Evolutionary conservation across 2,329 filamentous ascomycete genomes (phyloP).

Genomic region (Ascocoryne sarcoides): DNA sequence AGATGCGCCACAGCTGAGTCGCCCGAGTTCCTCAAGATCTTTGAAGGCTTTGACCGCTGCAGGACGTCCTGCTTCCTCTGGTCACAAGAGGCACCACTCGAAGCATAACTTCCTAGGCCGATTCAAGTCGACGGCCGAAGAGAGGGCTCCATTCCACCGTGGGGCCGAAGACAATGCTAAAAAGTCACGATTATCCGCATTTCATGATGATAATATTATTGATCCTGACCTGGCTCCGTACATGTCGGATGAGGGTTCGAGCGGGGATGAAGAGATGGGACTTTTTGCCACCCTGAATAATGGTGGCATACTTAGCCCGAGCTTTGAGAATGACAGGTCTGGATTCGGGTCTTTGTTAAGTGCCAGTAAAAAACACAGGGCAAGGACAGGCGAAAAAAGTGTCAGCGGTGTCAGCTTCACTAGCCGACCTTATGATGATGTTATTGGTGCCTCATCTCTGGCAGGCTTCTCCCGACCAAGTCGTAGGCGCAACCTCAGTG

Average conservation of each 20-base stretch:
- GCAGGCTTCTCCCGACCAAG: slow-evolving; percentile 52
- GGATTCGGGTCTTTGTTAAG: slow-evolving; percentile 65
- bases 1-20: slow-evolving; percentile 69
- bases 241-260: slow-evolving; percentile 90
- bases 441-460: slow-evolving; percentile 44
- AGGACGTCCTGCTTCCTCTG: slow-evolving; percentile 64
- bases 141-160: slow-evolving; percentile 80
- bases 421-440: slow-evolving; percentile 57
- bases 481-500: slow-evolving; percentile 74
- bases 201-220: slow-evolving; percentile 97
- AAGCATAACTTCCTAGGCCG: slow-evolving; percentile 75
- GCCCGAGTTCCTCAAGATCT: slow-evolving; percentile 91
- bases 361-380: slow-evolving; percentile 65
- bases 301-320: slow-evolving; percentile 53
- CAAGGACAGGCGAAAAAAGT: slow-evolving; percentile 65
- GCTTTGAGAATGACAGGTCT: slow-evolving; percentile 62
- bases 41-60: slow-evolving; percentile 60
- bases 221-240: slow-evolving; percentile 92
- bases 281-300: slow-evolving; percentile 71
- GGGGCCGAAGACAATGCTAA: slow-evolving; percentile 59
- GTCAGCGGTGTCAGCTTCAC: slow-evolving; percentile 61
- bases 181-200: slow-evolving; percentile 70
- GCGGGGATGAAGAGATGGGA: slow-evolving; percentile 83
- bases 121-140: slow-evolving; percentile 63
- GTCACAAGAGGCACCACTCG: slow-evolving; percentile 79